Base-by-base conservation (phyloP, 2,329 filamentous ascomycete species). In the Didymella glomerata region DNA sequence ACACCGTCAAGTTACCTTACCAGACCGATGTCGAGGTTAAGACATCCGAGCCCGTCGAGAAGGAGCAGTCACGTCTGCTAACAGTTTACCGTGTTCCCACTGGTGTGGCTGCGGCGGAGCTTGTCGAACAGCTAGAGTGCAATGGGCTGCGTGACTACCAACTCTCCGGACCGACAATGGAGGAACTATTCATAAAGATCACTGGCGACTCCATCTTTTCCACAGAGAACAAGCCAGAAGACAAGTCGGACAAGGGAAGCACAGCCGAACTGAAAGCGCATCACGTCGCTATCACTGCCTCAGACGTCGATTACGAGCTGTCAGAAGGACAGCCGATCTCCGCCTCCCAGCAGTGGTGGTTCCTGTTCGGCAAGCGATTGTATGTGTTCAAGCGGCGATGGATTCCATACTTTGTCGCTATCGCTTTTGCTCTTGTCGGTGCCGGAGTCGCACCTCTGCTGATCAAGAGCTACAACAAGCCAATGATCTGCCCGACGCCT, bases 181-280 rank as follows among this genome's bases (percentile, higher is more conserved):
- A 97, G 73, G 92, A 96, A 67, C 91, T 96, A 0, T 97, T 97
- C 75, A 78, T 97, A 22, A 89, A 91, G 67, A 83, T 96, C 24
- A 91, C 92, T 0, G 90, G 93, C 67, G 92, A 96, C 22, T 61
- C 54, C 1, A 65, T 67, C 3, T 28, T 40, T 2, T 40, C 62
- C 2, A 11, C 25, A 5, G 61, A 64, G 24, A 38, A 48, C 0
- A 84, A 85, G 0, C 2, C 28, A 36, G 40, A 48, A 4, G 45
- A 36, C 7, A 44, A 27, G 14, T 80, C 81, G 1, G 44, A 60
- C 54, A 24, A 76, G 2, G 62, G 71, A 71, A 22, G 62, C 14
- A 41, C 36, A 4, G 46, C 53, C 3, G 62, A 64, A 9, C 24
- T 41, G 6, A 65, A 68, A 44, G 47, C 54, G 18, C 22, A 48